Base-by-base conservation (phyloP, 208 protist genomes). In the Trypanosoma caninum region DNA sequence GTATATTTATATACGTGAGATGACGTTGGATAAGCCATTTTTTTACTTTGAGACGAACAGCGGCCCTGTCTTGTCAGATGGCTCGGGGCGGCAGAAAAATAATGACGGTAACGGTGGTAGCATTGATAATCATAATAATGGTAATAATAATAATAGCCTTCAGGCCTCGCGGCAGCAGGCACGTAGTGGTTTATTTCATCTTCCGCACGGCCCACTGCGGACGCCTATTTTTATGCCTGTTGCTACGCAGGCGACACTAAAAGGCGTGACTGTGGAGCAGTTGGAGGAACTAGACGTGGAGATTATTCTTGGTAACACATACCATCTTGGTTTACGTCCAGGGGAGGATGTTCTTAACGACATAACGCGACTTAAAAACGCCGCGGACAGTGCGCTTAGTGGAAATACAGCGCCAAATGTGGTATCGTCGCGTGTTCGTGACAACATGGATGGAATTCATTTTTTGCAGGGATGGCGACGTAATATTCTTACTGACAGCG, bases 161-260 rank as follows among this genome's bases (percentile, higher is more conserved):
- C 41, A 46, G 7, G 13, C 41, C 18, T 20, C 8, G 11, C 0
- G 9, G n/a, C 56, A 80, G 22, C 77, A 80, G 14, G 93, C 93
- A 0, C 77, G 93, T 25, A 79, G 65, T 57, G 89, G 90, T 42
- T 42, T 93, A 22, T 91, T 97, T 59, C 77, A 91, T 40, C 85
- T 98, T 13, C 95, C 94, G 20, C 94, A 97, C 44, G 80, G 82
- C 0, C 80, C 76, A 7, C 80, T 96, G 37, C 80, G 85, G 28
- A 98, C 97, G 6, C 97, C 97, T 10, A 94, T 99, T 56, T 99
- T 99, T 71, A 99, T 99, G 97, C 97, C 97, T 1, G 97, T 99
- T 5, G 97, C 97, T 5, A 99, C 97, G 20, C 97, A 99, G 75
- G 98, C 94, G 0, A 95, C 97, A 22, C 72, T 99, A 18, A 99